Base-by-base conservation (phyloP, 2,329 filamentous ascomycete genomes). In the Sphaerulina musiva region DNA sequence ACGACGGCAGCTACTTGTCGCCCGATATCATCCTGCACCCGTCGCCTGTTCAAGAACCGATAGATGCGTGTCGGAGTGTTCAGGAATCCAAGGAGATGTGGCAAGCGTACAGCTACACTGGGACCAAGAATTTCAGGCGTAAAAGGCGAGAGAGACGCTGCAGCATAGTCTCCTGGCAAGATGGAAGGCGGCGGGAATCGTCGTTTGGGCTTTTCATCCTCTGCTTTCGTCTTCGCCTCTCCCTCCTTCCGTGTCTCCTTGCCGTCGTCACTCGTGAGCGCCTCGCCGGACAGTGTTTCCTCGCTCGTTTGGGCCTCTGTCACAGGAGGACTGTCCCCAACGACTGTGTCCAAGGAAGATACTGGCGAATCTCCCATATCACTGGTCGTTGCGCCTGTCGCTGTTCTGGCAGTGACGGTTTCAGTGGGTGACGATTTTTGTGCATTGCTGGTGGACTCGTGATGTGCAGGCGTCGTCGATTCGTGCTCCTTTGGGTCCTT, bases 81-180 rank as follows among this genome's bases (percentile, higher is more conserved):
- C 59, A 87, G 76, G 76, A 98, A 95, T 56, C 93, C 93, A 31
- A 98, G 85, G 55, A 96, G 80, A 69, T 97, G 92, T 1, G 92
- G 92, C 70, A 95, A 87, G 41, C 81, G 77, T 56, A 98, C 79
- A 11, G 86, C 78, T 23, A 80, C 76, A 5, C 86, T 84, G 42
- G 89, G 89, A 38, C 84, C 81, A 66, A 98, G 82, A 55, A 85
- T 80, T 58, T 76, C 67, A 3, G 92, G 92, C 42, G 86, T 80
- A 43, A 79, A 76, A 31, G 77, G 68, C 0, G 91, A 84, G 48
- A 90, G 77, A 23, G 73, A 66, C 40, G 86, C 81, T 38, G 80
- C 75, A 6, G 81, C 64, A 72, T 97, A 98, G 70, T 87, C 83
- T 56, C 79, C 73, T 2, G 87, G 80, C 7, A 78, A 75, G 70